Percentiles rank a stretch among this genome's conserved stretches.
phyloP scores from a whole-genome alignment of 164 flowering plant genomes.

The Annona squamosa region DNA sequence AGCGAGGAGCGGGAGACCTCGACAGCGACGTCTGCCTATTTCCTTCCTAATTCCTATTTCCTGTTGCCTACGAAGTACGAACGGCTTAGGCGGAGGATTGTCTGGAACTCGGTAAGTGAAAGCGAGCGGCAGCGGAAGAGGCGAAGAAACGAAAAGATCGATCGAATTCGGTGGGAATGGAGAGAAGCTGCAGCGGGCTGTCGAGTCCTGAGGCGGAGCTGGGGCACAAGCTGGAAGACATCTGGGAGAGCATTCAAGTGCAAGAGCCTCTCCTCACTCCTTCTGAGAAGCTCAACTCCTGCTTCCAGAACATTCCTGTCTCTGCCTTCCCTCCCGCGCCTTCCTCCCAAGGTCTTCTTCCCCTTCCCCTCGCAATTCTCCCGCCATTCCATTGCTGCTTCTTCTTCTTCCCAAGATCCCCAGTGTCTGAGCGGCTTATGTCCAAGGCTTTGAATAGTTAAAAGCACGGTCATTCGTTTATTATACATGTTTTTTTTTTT shows the following conservation, averaged over 20 bases:
- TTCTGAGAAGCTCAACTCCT: conserved; percentile 92
- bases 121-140: too few relatives aligned
- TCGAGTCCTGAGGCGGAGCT: conserved; percentile 81
- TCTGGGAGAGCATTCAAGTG: conserved; percentile 62
- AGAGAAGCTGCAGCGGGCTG: conserved; percentile 29
- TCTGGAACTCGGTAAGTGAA: too few relatives aligned
- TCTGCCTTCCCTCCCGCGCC: conserved; percentile 77
- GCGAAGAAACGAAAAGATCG: too few relatives aligned
- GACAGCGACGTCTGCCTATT: too few relatives aligned
- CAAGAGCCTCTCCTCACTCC: conserved; percentile 77
- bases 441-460: too few relatives aligned
- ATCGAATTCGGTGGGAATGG: background rate
- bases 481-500: too few relatives aligned
- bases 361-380: background rate
- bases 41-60: too few relatives aligned
- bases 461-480: too few relatives aligned
- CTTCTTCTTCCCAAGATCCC: background rate
- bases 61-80: too few relatives aligned
- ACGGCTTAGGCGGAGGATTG: too few relatives aligned
- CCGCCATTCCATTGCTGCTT: background rate
- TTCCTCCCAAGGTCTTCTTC: conserved; percentile 41
- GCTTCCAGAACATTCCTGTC: conserved; percentile 84
- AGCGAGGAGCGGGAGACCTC: too few relatives aligned
- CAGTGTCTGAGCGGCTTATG: too few relatives aligned
- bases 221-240: conserved; percentile 76